These are phyloP conservation scores for Arabidopsis hybrid DNA, from an alignment of 441 rosid species.

Conservation along the genomic window DNA sequence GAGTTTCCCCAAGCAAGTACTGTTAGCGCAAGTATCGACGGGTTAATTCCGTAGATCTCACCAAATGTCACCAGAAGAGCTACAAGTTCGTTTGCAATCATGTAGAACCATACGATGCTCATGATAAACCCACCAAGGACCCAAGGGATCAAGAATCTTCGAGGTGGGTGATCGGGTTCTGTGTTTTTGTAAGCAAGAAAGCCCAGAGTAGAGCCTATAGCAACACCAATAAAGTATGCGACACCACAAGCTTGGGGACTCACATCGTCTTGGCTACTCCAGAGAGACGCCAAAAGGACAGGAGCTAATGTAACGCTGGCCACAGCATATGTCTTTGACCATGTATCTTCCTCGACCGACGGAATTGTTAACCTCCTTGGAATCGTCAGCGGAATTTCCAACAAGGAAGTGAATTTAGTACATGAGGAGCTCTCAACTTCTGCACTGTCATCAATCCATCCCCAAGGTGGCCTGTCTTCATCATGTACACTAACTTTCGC, in stretches of 20 bases:
- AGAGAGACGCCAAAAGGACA: conserved; percentile 62
- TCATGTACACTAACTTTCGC: conserved; percentile 47
- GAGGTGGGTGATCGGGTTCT: conserved; percentile 68
- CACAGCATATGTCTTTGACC: conserved; percentile 81
- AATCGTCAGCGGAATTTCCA: conserved; percentile 72
- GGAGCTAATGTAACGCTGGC: conserved; percentile 78
- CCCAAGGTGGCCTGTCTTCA: conserved; percentile 80
- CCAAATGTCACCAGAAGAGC: conserved; percentile 76
- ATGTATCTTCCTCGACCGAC: conserved; percentile 61
- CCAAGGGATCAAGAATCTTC: conserved; percentile 68
- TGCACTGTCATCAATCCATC: conserved; percentile 67
- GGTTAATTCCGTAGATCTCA: conserved; percentile 67
- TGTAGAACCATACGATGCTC: conserved; percentile 94
- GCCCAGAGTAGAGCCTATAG: conserved; percentile 62
- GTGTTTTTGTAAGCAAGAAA: conserved; percentile 58
- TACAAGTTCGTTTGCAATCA: conserved; percentile 85
- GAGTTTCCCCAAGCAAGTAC: conserved; percentile 97
- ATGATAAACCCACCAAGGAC: conserved; percentile 84
- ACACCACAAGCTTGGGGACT: conserved; percentile 47
- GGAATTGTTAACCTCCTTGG: conserved; percentile 86
- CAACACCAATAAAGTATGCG: conserved; percentile 53
- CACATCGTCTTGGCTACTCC: conserved; percentile 59
- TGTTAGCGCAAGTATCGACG: conserved; percentile 85
- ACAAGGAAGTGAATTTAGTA: conserved; percentile 51
- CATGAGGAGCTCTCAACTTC: conserved; percentile 47